Evolutionary conservation across 2,329 filamentous ascomycete genomes (phyloP), one percentile per base, ranked within the genome.

Genomic region (Calonectria hongkongensis): DNA sequence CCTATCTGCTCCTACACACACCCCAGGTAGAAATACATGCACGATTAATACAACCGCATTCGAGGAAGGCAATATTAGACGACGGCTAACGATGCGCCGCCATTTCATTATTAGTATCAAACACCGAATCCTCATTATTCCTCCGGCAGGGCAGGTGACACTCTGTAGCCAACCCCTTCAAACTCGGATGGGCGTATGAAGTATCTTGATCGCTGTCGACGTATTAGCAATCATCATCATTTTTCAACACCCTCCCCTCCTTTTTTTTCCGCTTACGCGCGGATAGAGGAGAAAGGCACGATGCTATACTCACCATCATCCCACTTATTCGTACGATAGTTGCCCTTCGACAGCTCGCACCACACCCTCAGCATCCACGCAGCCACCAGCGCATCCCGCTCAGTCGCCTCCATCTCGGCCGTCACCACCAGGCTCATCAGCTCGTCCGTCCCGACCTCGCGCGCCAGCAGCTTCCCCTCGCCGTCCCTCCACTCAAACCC

Each of bases 281-380:
- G 51, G 50, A 6, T 1, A 36, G 28, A 39, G 9, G 25, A 45
- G 27, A 43, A 5, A 13, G 9, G 6, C 27, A 27, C n/a, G n/a
- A 72, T 13, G 18, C n/a, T 39, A 7, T 47, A 67, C 75, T 70
- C 58, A 79, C 75, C 71, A 16, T 76, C 68, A 66, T 76, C 51
- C 75, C 68, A 69, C 63, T 47, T 71, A 15, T 72, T 74, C 5
- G 66, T 64, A 43, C 71, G 50, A 25, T 65, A 71, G 33, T 93
- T 75, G 9, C 71, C 76, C 25, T 74, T 76, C 4, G 82, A 78
- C 39, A 82, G 45, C n/a, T 81, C 79, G 60, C 79, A 79, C 84
- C 84, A 85, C 28, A 83, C 66, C 60, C 82, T 79, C 60, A 83
- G 56, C 64, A 84, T 78, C 84, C 84, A 85, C 10, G 83, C 81